phyloP scores from a whole-genome alignment of 2,329 filamentous ascomycete genomes.

The Cladosporium velox region DNA sequence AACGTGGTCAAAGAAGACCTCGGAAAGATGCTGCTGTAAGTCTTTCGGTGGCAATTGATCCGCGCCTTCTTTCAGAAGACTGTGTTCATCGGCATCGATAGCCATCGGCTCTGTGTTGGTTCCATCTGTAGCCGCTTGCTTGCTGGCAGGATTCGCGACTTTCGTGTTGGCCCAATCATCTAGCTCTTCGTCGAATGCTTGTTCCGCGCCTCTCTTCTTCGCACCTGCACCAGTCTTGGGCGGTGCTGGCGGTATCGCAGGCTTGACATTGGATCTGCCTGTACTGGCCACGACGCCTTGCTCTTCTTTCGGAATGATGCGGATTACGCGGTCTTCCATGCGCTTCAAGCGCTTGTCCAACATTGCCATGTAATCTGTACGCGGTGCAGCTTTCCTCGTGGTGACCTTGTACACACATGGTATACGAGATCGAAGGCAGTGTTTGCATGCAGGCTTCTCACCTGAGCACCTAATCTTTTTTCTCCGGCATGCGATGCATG shows the following conservation, averaged over 20 bases:
- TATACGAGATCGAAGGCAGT: constrained; percentile 87
- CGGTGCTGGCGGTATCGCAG: constrained; percentile 62
- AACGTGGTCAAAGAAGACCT: constrained; percentile 92
- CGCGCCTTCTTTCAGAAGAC: constrained; percentile 75
- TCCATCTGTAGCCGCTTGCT: constrained; percentile 24
- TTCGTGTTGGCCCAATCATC: constrained; percentile 70
- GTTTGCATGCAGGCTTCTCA: constrained; percentile 96
- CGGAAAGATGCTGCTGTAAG: constrained; percentile 87
- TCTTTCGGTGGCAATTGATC: constrained; percentile 82
- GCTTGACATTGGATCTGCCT: constrained; percentile 81
- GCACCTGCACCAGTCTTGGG: constrained; percentile 55
- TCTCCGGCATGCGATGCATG: constrained; percentile 90
- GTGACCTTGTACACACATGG: constrained; percentile 98
- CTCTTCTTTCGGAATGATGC: constrained; percentile 86
- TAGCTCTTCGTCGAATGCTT: constrained; percentile 81
- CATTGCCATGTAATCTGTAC: constrained; percentile 99
- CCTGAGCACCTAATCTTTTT: constrained; percentile 99
- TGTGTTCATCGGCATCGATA: constrained; percentile 68
- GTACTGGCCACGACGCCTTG: constrained; percentile 68
- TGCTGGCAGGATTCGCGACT: constrained; percentile 27
- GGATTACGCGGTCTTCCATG: constrained; percentile 98
- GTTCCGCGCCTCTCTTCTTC: constrained; percentile 82
- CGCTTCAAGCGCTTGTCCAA: constrained; percentile 91
- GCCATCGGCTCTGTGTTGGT: constrained; percentile 24
- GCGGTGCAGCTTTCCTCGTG: constrained; percentile 85